Evolutionary conservation across 2,329 filamentous ascomycete genomes (phyloP).

Genomic region (Fusarium tanahbumbuense): DNA sequence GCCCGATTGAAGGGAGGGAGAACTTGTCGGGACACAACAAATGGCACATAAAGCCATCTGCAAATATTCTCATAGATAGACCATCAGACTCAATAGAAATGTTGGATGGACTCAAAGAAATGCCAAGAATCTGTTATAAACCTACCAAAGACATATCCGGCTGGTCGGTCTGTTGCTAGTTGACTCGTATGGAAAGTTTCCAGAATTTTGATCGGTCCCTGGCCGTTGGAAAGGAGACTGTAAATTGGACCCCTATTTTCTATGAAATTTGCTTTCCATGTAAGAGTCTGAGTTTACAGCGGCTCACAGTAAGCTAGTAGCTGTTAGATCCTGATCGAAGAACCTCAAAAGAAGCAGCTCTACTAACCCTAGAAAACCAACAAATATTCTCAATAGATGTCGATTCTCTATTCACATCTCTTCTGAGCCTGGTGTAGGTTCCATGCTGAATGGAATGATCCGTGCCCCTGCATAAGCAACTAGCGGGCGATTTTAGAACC

Average conservation of each 20-base stretch:
- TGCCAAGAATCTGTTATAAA: background rate
- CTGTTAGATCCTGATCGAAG: background rate
- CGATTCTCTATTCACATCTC: constrained; percentile 8
- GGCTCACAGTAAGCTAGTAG: background rate
- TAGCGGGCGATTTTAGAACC: constrained; percentile 36
- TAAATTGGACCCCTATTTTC: constrained; percentile 42
- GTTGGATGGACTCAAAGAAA: constrained; percentile 8
- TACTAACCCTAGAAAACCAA: background rate
- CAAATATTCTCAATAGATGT: constrained; percentile 2
- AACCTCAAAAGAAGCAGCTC: background rate
- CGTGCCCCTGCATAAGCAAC: constrained; percentile 35
- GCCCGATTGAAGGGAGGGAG: constrained; percentile 33
- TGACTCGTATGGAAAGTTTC: background rate
- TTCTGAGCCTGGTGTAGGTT: background rate
- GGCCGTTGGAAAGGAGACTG: constrained; percentile 31
- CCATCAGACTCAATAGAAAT: constrained; percentile 27
- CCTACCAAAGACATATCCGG: background rate
- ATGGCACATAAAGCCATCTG: constrained; percentile 17
- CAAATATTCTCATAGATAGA: constrained; percentile 23
- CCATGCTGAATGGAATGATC: constrained; percentile 27
- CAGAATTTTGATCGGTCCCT: background rate
- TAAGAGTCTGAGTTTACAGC: background rate
- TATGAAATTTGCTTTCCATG: background rate
- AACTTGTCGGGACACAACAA: constrained; percentile 21
- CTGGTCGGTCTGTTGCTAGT: background rate